phyloP scores from a whole-genome alignment of 2,329 filamentous ascomycete genomes.

The Claviceps fusiformis region DNA sequence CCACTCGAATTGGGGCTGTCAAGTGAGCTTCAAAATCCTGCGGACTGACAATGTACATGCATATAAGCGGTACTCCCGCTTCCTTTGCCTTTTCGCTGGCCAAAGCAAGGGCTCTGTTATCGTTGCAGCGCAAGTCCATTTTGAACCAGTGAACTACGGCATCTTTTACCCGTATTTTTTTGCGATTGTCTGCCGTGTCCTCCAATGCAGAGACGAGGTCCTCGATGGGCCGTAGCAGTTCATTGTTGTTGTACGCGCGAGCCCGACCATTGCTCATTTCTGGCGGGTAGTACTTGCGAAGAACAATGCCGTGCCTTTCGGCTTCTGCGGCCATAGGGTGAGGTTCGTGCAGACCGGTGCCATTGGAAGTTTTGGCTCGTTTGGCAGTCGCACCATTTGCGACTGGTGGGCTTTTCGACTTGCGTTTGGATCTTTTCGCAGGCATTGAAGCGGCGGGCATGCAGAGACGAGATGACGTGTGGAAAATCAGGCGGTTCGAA shows the following conservation, averaged over 20 bases:
- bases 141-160: slow-evolving; percentile 88
- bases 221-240: slow-evolving; percentile 61
- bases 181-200: slow-evolving; percentile 43
- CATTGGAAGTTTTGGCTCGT: slow-evolving; percentile 20
- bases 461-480: neutral
- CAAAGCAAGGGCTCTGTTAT: slow-evolving; percentile 58
- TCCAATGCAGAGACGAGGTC: slow-evolving; percentile 45
- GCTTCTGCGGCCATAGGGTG: slow-evolving; percentile 33
- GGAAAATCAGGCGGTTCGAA: neutral
- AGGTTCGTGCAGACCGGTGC: slow-evolving; percentile 27
- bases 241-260: slow-evolving; percentile 55
- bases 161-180: slow-evolving; percentile 36
- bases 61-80: slow-evolving; percentile 57
- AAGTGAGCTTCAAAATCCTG: slow-evolving; percentile 76
- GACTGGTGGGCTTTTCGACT: slow-evolving; percentile 10
- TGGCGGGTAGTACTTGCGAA: slow-evolving; percentile 66
- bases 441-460: slow-evolving; percentile 16
- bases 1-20: slow-evolving; percentile 57
- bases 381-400: slow-evolving; percentile 15
- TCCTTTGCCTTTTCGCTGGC: slow-evolving; percentile 54
- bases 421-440: slow-evolving; percentile 16
- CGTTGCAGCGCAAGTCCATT: slow-evolving; percentile 57
- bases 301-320: slow-evolving; percentile 47
- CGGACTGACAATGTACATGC: slow-evolving; percentile 67
- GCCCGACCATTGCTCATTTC: slow-evolving; percentile 78